Percentiles rank a stretch among this genome's conserved stretches.
These are phyloP conservation scores for Albifimbria verrucaria DNA, from an alignment of 2,329 filamentous ascomycete genomes.

Conservation along the genomic window DNA sequence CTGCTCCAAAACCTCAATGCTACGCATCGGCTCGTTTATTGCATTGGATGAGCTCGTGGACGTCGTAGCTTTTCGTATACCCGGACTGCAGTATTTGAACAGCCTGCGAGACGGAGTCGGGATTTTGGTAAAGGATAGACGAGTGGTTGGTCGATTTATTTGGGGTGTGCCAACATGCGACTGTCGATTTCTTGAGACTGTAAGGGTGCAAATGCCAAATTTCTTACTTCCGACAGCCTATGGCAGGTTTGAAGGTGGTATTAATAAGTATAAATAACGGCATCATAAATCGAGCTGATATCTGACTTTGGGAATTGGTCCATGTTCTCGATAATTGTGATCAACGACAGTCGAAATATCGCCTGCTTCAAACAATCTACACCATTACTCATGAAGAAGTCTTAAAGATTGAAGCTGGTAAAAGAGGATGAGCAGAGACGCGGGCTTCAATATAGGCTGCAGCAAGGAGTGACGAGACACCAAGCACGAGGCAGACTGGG, in stretches of 20 bases:
- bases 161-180: background rate
- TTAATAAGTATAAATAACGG: too few species aligned
- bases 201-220: background rate
- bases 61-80: background rate
- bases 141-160: background rate
- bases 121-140: background rate
- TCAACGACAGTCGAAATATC: too few species aligned
- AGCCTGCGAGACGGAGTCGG: background rate
- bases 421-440: conserved; percentile 56
- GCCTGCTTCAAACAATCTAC: too few species aligned
- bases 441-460: conserved; percentile 63
- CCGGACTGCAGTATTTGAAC: background rate
- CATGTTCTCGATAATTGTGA: too few species aligned
- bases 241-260: too few species aligned
- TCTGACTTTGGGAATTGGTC: too few species aligned
- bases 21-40: background rate
- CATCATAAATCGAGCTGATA: too few species aligned
- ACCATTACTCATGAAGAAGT: conserved; percentile 23
- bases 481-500: conserved; percentile 55
- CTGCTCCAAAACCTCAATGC: background rate
- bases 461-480: conserved; percentile 45
- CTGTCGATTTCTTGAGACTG: background rate
- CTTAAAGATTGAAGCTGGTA: conserved; percentile 40
- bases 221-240: background rate
- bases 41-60: background rate